Evolutionary conservation across 257 asterid species (phyloP), one percentile per base, ranked within the genome.

Genomic region (Apocynum venetum): DNA sequence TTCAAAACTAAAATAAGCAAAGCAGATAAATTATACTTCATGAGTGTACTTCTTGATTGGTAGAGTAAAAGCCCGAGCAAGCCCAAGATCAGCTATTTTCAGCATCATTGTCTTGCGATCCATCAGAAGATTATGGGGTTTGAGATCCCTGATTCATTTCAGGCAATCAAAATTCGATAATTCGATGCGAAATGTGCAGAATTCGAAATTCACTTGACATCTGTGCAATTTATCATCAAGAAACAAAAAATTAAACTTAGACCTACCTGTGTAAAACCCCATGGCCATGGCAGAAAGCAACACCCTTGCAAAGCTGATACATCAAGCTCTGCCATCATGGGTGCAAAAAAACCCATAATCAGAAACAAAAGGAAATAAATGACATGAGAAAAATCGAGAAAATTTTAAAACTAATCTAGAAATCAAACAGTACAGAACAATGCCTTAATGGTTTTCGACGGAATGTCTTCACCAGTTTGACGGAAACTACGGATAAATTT

Each of bases 41-140:
- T 93, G 99, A 67, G 99, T 96, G 78, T 90, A 96, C 88, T 96
- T 96, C 88, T 96, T 96, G 75, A 96, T 91, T 41, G 99, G 99
- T 41, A 96, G 84, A 38, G 99, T 96, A 83, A 76, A 96, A 48
- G 97, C 89, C 85, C 99, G 85, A 19, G 98, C 99, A 80, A 96
- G 83, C 38, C 99, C 99, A 78, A 96, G 97, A 83, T 96, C 99
- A 17, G 99, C 99, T 74, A 96, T 91, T 83, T 96, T 96, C 76
- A 96, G 97, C 86, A 84, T 86, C 95, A 89, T 81, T 1, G 97
- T 90, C 87, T 93, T 89, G n/a, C 89, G 96, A 83, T 93, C 99
- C 99, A 96, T 90, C 91, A 93, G 73, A 63, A 95, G 94, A 83
- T 95, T 95, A 88, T 95, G 99, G 41, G 98, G 99, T 85, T 95